Evolutionary conservation across 352 stramenopile species (phyloP), one percentile per base, ranked within the genome.

Genomic region (Pythium biforme): DNA sequence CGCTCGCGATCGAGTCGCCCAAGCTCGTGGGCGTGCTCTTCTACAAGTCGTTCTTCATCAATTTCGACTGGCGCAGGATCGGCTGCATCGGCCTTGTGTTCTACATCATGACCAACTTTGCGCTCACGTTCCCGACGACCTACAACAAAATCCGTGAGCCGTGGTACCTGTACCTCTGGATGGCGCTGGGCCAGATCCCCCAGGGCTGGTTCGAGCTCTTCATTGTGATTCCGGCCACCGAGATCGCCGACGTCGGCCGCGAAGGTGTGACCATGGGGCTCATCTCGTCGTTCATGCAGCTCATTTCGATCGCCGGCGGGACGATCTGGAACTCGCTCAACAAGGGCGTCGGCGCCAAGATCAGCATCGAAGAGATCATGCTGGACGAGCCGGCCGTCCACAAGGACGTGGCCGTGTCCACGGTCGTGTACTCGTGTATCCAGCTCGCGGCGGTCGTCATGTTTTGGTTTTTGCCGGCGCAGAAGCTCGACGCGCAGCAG

Each of bases 401-500:
- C 25, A 20, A 56, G 26, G 25, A 56, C 20, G 60, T 67, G 2
- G 49, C 40, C 6, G 39, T 56, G 12, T 48, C 46, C 12, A 47
- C 23, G 14, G 26, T 49, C 23, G 34, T 67, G 20, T 60, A 61
- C 31, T 52, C 29, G 6, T 29, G 46, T 14, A 37, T 62, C 29
- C 57, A 68, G 27, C 23, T 59, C 37, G 10, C 54, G 9, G 47
- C 27, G 15, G 37, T 67, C 52, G 52, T 45, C 40, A 55, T 49
- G 46, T 33, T 56, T 15, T 55, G 40, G 52, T 61, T 67, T 26
- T 29, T 69, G 23, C 65, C 65, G 19, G 26, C 47, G 19, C 65
- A 72, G 54, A 72, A 72, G 52, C 52, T 72, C 26, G 65, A 72
- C 58, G 65, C 59, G 14, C 74, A 82, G 55, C 74, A 79, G 27